A percentile compares a stretch with the other conserved stretches of the same genome.
Evolutionary conservation across 2,329 filamentous ascomycete genomes (phyloP).

Genomic region (Neonectria sp.): DNA sequence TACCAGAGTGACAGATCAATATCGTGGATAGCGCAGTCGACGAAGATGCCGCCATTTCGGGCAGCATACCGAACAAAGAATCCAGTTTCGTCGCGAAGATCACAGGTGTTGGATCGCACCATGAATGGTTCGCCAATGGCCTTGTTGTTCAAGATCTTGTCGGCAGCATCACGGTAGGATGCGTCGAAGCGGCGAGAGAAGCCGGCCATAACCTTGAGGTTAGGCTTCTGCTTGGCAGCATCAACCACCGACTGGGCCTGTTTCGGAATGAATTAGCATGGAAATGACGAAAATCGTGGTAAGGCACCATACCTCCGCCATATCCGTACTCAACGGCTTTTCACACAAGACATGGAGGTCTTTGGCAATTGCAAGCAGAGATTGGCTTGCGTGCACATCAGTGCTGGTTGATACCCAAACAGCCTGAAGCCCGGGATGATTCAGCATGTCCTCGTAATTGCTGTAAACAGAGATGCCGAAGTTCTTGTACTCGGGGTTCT

Average conservation of each 20-base stretch:
- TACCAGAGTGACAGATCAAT: constrained; percentile 60
- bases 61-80: constrained; percentile 78
- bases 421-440: constrained; percentile 33
- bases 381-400: constrained; percentile 34
- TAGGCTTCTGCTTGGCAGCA: constrained; percentile 66
- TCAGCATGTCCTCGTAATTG: constrained; percentile 37
- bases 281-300: fast-evolving
- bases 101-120: constrained; percentile 76
- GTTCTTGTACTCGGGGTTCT: constrained; percentile 32
- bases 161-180: constrained; percentile 73
- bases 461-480: constrained; percentile 32
- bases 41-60: constrained; percentile 77
- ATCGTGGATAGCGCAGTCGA: constrained; percentile 79
- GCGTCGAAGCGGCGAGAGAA: constrained; percentile 68
- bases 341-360: constrained; percentile 39
- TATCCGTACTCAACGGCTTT: constrained; percentile 39
- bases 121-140: constrained; percentile 72
- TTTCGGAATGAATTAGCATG: background rate
- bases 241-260: constrained; percentile 73
- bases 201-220: constrained; percentile 72
- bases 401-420: constrained; percentile 40
- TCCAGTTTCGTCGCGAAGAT: constrained; percentile 74
- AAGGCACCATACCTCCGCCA: constrained; percentile 65
- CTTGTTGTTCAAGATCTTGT: constrained; percentile 62
- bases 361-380: constrained; percentile 28